Percentiles rank a stretch among this genome's conserved stretches.
Conservation (phyloP, 805 yeast species). For the Ogataea salicorniae region DNA sequence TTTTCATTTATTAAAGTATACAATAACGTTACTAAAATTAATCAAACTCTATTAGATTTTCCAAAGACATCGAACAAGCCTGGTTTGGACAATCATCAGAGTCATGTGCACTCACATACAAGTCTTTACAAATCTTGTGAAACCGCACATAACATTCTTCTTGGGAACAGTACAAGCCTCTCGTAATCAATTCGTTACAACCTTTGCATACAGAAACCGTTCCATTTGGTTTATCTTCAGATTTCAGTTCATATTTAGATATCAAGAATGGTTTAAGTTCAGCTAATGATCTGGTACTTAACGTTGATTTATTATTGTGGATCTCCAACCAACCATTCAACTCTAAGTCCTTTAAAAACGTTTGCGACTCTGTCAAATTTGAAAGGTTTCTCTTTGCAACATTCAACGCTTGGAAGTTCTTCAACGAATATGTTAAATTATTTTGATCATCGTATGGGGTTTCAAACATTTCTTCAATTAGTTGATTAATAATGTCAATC, state of each 20-base stretch:
- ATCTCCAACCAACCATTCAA: slow-evolving; percentile 52
- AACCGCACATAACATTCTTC: slow-evolving; percentile 35
- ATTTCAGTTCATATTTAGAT: slow-evolving; percentile 36
- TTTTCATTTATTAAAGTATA: slow-evolving; percentile 7
- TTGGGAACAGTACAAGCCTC: slow-evolving; percentile 41
- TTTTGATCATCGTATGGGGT: slow-evolving; percentile 22
- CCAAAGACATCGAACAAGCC: slow-evolving; percentile 19
- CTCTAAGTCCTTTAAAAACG: slow-evolving; percentile 35
- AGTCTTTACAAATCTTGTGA: slow-evolving; percentile 43
- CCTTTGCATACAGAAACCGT: slow-evolving; percentile 41
- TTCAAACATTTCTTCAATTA: slow-evolving; percentile 37
- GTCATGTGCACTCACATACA: slow-evolving; percentile 33
- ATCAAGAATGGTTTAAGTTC: slow-evolving; percentile 44
- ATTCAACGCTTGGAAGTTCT: slow-evolving; percentile 34
- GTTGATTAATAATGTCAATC: slow-evolving; percentile 42
- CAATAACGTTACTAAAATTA: background rate
- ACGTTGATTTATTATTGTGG: slow-evolving; percentile 30
- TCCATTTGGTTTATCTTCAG: slow-evolving; percentile 29
- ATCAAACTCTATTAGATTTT: slow-evolving; percentile 12
- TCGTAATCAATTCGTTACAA: slow-evolving; percentile 49
- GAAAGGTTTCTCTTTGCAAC: slow-evolving; percentile 11
- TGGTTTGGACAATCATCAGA: slow-evolving; percentile 29
- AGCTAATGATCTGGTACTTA: slow-evolving; percentile 37
- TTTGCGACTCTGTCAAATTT: slow-evolving; percentile 32
- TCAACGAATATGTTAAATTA: slow-evolving; percentile 31